Evolutionary conservation across 306 rosid genomes (phyloP).

Genomic region (Pyrus betulifolia): DNA sequence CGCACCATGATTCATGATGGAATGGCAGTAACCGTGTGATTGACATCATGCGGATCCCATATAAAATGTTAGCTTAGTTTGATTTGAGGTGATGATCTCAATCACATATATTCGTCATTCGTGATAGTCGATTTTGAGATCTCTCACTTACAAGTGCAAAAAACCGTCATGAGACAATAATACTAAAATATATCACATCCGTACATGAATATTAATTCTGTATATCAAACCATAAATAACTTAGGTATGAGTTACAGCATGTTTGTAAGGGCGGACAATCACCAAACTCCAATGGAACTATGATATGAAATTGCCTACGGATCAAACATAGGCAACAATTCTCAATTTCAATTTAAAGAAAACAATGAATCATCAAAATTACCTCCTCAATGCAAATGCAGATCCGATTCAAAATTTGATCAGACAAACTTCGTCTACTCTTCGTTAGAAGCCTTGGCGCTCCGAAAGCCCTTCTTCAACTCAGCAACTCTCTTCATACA

Average conservation of each 20-base stretch:
- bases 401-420: conserved; percentile 6
- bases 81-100: no score
- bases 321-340: neutral
- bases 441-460: conserved; percentile 45
- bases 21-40: no score
- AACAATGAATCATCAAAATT: neutral
- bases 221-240: no score
- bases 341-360: neutral
- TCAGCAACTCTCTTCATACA: conserved; percentile 76
- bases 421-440: conserved; percentile 15
- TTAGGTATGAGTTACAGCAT: neutral
- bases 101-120: no score
- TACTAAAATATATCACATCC: no score
- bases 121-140: no score
- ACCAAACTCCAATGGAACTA: neutral
- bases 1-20: no score
- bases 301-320: neutral
- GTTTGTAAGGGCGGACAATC: neutral
- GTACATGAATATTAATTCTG: no score
- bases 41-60: no score
- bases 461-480: conserved; percentile 74
- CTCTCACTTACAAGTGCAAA: no score
- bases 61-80: no score
- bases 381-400: conserved; percentile 7
- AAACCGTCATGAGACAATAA: no score